Base-by-base conservation (phyloP, 2,329 filamentous ascomycete species). In the Colletotrichum camelliae region DNA sequence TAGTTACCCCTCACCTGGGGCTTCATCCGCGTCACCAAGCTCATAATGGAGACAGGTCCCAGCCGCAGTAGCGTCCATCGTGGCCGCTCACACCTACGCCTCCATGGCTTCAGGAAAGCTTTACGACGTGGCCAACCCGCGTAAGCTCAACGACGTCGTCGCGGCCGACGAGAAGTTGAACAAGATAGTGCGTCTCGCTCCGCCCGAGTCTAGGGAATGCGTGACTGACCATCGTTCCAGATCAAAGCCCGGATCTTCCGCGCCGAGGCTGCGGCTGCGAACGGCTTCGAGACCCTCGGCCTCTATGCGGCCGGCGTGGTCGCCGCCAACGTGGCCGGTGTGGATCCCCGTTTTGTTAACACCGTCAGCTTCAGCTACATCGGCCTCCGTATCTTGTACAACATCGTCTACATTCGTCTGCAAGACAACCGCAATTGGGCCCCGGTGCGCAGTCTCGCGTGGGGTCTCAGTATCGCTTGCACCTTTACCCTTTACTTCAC, bases 181-280 rank as follows among this genome's bases (percentile, higher is more conserved):
- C 71, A 84, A 84, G 77, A 67, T 74, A 16, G 79, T 82, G 74
- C 21, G 79, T 52, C 33, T 31, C 27, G 29, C n/a, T 13, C 52
- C 48, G 55, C 33, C 21, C 43, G 24, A 35, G 18, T 8, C n/a
- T 35, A 29, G 18, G 21, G 55, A 39, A 39, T 12, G 62, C 27
- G 31, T 21, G 24, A 29, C 55, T 57, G n/a, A 31, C 66, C 21
- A 15, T 16, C 27, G 27, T 21, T 24, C 31, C 77, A 90, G 81
- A 86, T 85, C 31, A 90, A 93, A 80, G 91, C 91, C 80, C 86
- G 87, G 69, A 85, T 89, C 35, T 81, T 91, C 57, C 88, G 90
- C 66, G 86, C 88, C 33, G 88, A 93, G 79, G 88, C 89, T 27
- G 87, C 88, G 7, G 79, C 82, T 7, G 79, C 82, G 52, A 89